Percentiles rank a stretch among this genome's conserved stretches.
Evolutionary conservation across 805 yeast genomes (phyloP).

Genomic region (Scheffersomyces stipitis): DNA sequence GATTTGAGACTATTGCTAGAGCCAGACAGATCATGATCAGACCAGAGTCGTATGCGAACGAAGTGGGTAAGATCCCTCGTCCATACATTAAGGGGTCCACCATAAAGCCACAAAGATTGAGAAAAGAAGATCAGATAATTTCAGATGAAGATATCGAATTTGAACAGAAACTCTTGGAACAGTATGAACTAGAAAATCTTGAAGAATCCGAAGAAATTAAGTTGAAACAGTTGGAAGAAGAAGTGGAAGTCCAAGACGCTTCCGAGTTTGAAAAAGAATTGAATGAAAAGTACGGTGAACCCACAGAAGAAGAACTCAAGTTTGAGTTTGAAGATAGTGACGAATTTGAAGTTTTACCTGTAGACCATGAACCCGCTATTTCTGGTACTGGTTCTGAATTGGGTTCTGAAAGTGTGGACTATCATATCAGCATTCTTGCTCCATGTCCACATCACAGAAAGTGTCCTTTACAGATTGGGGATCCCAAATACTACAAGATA

Average conservation of each 20-base stretch:
- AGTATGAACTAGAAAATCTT: conserved; percentile 21
- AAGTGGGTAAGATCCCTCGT: conserved; percentile 65
- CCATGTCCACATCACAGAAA: conserved; percentile 88
- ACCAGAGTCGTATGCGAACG: conserved; percentile 64
- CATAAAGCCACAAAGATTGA: conserved; percentile 37
- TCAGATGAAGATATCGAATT: conserved; percentile 34
- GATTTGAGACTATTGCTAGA: conserved; percentile 84
- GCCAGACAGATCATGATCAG: conserved; percentile 90
- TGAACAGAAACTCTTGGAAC: conserved; percentile 30
- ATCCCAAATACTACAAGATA: conserved; percentile 62
- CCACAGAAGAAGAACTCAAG: conserved; percentile 42
- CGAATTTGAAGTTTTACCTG: conserved; percentile 27
- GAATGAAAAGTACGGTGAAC: conserved; percentile 41
- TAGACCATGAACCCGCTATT: conserved; percentile 15
- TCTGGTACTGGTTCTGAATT: conserved; percentile 8
- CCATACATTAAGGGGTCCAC: conserved; percentile 59
- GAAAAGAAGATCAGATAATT: conserved; percentile 35
- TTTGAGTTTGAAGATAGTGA: conserved; percentile 46
- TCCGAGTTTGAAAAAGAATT: conserved; percentile 29
- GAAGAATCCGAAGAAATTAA: conserved; percentile 9
- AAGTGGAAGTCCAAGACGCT: conserved; percentile 14
- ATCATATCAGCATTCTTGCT: conserved; percentile 69
- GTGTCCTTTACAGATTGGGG: conserved; percentile 83
- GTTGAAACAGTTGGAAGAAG: conserved; percentile 8
- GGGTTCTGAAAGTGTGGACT: conserved; percentile 31